These are phyloP conservation scores for Xylaria polymorpha DNA, from an alignment of 2,329 filamentous ascomycete species.

Conservation along the genomic window DNA sequence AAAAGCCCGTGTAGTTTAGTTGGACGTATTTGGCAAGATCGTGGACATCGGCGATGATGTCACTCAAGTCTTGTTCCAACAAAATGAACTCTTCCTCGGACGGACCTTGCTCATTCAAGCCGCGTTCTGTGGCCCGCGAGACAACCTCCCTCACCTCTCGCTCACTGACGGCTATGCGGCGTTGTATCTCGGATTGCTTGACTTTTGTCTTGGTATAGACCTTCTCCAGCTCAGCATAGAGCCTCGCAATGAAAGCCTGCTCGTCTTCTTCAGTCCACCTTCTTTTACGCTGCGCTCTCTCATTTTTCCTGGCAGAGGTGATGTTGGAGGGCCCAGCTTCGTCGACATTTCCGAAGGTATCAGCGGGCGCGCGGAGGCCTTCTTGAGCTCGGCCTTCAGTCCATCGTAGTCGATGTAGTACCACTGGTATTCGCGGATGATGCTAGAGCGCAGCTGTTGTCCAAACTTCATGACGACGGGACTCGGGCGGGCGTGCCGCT, in stretches of 20 bases:
- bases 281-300: slow-evolving; percentile 61
- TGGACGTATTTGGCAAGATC: slow-evolving; percentile 98
- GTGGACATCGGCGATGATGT: slow-evolving; percentile 98
- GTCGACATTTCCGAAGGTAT: slow-evolving; percentile 49
- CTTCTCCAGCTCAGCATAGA: slow-evolving; percentile 95
- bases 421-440: slow-evolving; percentile 97
- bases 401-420: slow-evolving; percentile 99
- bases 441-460: slow-evolving; percentile 93
- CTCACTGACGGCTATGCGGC: slow-evolving; percentile 88
- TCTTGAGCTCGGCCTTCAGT: slow-evolving; percentile 87
- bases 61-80: slow-evolving; percentile 93
- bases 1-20: slow-evolving; percentile 98
- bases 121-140: slow-evolving; percentile 76
- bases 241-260: slow-evolving; percentile 83
- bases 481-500: slow-evolving; percentile 57
- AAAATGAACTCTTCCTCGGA: slow-evolving; percentile 94
- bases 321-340: slow-evolving; percentile 53
- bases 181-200: slow-evolving; percentile 94
- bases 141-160: slow-evolving; percentile 86
- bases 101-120: slow-evolving; percentile 68
- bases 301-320: slow-evolving; percentile 50
- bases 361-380: slow-evolving; percentile 65
- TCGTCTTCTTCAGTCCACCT: slow-evolving; percentile 94
- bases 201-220: slow-evolving; percentile 98
- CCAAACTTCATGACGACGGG: slow-evolving; percentile 84